Percentiles rank a stretch among this genome's conserved stretches.
phyloP scores from a whole-genome alignment of 176 grass and related monocot genomes.

The Dactylis glomerata region DNA sequence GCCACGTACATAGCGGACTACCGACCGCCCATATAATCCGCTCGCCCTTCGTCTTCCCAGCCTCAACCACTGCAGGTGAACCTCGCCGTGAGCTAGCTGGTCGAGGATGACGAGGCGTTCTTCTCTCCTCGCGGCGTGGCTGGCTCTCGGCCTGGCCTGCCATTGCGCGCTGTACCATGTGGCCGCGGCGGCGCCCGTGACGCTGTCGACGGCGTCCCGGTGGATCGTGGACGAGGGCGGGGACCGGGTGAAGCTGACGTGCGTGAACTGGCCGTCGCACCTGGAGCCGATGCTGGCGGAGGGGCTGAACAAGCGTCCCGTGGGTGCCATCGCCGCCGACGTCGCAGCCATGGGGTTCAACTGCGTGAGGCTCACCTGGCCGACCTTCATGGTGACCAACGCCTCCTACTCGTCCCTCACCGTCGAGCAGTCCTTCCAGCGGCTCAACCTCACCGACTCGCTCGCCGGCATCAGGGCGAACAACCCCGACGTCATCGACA shows the following conservation, averaged over 20 bases:
- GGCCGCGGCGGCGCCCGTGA: not conserved
- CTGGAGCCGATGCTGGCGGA: conserved; percentile 79
- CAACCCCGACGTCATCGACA: conserved; percentile 67
- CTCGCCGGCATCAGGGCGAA: conserved; percentile 45
- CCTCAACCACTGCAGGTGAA: not conserved
- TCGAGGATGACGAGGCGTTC: not conserved
- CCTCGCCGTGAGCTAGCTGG: conserved; percentile 21
- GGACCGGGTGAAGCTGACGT: conserved; percentile 76
- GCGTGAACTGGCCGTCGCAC: conserved; percentile 96
- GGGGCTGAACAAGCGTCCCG: conserved; percentile 58
- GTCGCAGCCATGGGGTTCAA: conserved; percentile 75
- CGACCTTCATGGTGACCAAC: conserved; percentile 68
- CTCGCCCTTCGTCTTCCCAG: not conserved
- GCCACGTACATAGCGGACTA: not conserved
- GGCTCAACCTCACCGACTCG: conserved; percentile 55
- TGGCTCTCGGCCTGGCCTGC: not conserved
- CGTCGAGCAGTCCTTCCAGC: conserved; percentile 57
- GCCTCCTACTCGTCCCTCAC: conserved; percentile 57
- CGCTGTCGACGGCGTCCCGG: conserved; percentile 68
- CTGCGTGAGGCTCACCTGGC: conserved; percentile 85
- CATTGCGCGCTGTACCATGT: not conserved
- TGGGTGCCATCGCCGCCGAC: conserved; percentile 51
- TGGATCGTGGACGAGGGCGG: conserved; percentile 73
- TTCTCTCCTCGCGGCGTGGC: conserved; percentile 31
- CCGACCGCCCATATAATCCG: conserved; percentile 36